Conservation (phyloP, 2,329 filamentous ascomycete species). For the Calonectria pseudoturangicola region DNA sequence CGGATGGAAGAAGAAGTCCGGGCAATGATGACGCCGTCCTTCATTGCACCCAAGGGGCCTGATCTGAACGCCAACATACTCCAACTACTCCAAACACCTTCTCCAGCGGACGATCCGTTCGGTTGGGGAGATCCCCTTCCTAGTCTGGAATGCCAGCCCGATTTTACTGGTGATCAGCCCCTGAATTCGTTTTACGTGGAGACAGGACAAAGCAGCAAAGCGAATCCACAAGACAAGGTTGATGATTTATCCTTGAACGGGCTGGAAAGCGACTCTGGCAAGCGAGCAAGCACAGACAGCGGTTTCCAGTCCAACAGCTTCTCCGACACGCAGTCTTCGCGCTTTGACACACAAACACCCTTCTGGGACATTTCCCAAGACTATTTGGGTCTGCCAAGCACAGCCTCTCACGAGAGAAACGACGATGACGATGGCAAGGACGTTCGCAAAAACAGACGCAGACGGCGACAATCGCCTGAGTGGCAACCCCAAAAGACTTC, state of each 20-base stretch:
- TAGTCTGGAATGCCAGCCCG: conserved; percentile 30
- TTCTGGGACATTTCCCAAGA: conserved; percentile 39
- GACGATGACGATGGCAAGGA: not conserved
- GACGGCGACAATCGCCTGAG: conserved; percentile 24
- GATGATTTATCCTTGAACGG: conserved; percentile 33
- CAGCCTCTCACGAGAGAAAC: not conserved
- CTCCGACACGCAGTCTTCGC: conserved; percentile 38
- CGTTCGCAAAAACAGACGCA: conserved; percentile 1
- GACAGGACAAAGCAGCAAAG: not conserved
- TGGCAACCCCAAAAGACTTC: conserved; percentile 33
- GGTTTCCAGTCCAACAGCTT: conserved; percentile 33
- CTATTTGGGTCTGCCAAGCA: conserved; percentile 8
- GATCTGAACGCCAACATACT: conserved; percentile 36
- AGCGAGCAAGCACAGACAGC: conserved; percentile 28
- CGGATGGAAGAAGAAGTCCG: conserved; percentile 29
- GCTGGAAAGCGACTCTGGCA: not conserved
- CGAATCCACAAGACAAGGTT: conserved; percentile 10
- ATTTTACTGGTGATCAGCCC: conserved; percentile 12
- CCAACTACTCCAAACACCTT: conserved; percentile 37
- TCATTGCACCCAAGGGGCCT: conserved; percentile 21
- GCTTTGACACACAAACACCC: conserved; percentile 39
- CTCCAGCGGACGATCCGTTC: conserved; percentile 36
- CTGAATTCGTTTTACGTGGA: conserved; percentile 27
- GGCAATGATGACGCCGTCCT: not conserved
- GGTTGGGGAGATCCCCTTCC: conserved; percentile 42